These are phyloP conservation scores for Huntiella omanensis DNA, from an alignment of 2,329 filamentous ascomycete genomes.

Conservation along the genomic window DNA sequence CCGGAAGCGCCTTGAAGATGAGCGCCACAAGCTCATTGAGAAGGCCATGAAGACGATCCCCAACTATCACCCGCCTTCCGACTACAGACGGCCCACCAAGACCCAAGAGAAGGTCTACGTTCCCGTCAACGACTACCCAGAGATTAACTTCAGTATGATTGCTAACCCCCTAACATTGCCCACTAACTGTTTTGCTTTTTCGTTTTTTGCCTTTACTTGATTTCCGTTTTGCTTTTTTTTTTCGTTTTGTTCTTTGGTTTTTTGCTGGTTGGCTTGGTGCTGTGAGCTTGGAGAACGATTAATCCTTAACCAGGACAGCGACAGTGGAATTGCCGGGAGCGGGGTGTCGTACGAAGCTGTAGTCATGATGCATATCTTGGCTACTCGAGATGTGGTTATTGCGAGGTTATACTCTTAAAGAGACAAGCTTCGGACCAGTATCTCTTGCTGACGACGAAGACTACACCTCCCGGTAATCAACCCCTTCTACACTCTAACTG, in stretches of 20 bases:
- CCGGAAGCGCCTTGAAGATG: slow-evolving; percentile 92
- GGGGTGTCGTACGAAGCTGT: too few relatives aligned
- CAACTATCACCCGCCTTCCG: slow-evolving; percentile 96
- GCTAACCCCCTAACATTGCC: slow-evolving; percentile 85
- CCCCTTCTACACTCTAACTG: too few relatives aligned
- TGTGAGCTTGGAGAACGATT: neutral
- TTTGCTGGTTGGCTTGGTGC: neutral
- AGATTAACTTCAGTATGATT: slow-evolving; percentile 99
- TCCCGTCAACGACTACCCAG: slow-evolving; percentile 99
- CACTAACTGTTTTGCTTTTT: slow-evolving; percentile 17
- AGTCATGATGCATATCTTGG: too few relatives aligned
- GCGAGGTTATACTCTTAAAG: too few relatives aligned
- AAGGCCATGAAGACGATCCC: slow-evolving; percentile 99
- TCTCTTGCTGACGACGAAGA: too few relatives aligned
- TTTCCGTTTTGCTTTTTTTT: neutral
- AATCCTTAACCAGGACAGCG: neutral
- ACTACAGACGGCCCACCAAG: slow-evolving; percentile 97
- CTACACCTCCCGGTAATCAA: too few relatives aligned
- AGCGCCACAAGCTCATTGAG: slow-evolving; percentile 95
- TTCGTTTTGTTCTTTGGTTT: slow-evolving; percentile 17
- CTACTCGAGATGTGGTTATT: too few relatives aligned
- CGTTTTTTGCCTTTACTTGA: slow-evolving; percentile 5
- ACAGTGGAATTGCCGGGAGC: too few relatives aligned
- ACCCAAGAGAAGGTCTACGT: slow-evolving; percentile 99
- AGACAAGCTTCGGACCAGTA: too few relatives aligned